These are phyloP conservation scores for Balakata baccata DNA, from an alignment of 345 rosid genomes.

Conservation along the genomic window DNA sequence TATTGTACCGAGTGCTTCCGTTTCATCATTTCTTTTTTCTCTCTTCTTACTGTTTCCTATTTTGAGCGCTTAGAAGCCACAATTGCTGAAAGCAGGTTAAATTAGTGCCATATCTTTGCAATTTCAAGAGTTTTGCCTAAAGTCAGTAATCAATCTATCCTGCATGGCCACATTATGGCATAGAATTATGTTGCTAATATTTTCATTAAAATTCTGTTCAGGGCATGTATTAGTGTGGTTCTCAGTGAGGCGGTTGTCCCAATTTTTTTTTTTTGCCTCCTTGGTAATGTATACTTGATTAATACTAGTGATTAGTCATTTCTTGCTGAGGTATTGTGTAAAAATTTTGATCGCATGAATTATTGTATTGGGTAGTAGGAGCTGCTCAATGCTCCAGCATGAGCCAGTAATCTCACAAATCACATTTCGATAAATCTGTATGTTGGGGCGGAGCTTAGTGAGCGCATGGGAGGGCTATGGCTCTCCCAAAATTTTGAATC, in stretches of 20 bases:
- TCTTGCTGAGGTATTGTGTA: too few relatives aligned
- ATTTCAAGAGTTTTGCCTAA: slow-evolving; percentile 13
- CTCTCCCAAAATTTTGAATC: too few relatives aligned
- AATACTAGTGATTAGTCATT: too few relatives aligned
- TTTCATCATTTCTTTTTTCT: slow-evolving; percentile 6
- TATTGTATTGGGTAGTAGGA: too few relatives aligned
- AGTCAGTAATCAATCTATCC: neutral
- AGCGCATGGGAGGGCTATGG: too few relatives aligned
- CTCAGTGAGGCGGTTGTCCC: neutral
- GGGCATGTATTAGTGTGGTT: neutral
- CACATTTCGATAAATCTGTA: too few relatives aligned
- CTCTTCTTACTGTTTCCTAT: neutral
- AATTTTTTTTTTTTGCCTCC: neutral
- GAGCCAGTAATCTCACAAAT: too few relatives aligned
- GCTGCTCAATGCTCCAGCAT: too few relatives aligned
- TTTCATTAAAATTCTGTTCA: neutral
- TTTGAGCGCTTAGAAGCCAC: slow-evolving; percentile 26
- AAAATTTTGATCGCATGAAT: too few relatives aligned
- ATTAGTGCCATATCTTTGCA: slow-evolving; percentile 26
- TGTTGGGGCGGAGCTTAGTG: too few relatives aligned
- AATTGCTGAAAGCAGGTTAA: slow-evolving; percentile 33
- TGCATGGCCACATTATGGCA: slow-evolving; percentile 3
- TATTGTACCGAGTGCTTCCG: slow-evolving; percentile 26
- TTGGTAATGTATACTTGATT: neutral
- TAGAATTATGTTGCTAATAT: slow-evolving; percentile 1